Evolutionary conservation across 441 rosid genomes (phyloP), one percentile per base, ranked within the genome.

Genomic region (Cnidoscolus chayamansa): DNA sequence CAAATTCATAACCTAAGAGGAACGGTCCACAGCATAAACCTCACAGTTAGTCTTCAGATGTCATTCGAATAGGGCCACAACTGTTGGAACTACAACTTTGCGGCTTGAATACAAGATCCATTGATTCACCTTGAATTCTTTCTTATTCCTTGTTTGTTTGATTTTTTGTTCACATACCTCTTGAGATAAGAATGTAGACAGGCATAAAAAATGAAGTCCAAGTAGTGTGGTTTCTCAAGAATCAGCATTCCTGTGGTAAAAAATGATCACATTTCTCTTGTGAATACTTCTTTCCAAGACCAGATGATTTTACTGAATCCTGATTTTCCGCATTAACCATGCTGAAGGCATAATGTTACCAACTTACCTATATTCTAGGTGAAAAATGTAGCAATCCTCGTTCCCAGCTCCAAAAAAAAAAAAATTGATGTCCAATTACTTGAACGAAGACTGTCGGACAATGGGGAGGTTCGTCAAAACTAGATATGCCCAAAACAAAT

Each of bases 11-110:
- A 62, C 19, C 54, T 1, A 3, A 43, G 30, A n/a, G 43, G 31
- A 62, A 15, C 6, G 43, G 43, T 69, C 15, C 45, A 66, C 16
- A 16, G 47, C 51, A 4, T 45, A 57, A 64, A 56, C 43, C n/a
- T 54, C 40, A 35, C 5, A 35, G 45, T 40, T 40, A 40, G 17
- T 54, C 54, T 62, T 66, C 59, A 49, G 10, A 72, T 35, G 56
- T 56, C 74, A 59, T 35, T 70, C 61, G 10, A 70, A 35, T 63
- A 72, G 48, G 58, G 19, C 72, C 56, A 67, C 31, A 60, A 63
- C 32, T 37, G 59, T 8, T 69, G 72, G 47, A 70, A 17, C 69
- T n/a, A 35, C 64, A 49, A 43, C 50, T 35, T 35, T 35, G 40
- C 40, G 5, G 40, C 45, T 40, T 5, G 45, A 0, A 7, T 40